A percentile compares a stretch with the other conserved stretches of the same genome.
Evolutionary conservation across 306 rosid species (phyloP).

Genomic region (Acmispon strigosus): DNA sequence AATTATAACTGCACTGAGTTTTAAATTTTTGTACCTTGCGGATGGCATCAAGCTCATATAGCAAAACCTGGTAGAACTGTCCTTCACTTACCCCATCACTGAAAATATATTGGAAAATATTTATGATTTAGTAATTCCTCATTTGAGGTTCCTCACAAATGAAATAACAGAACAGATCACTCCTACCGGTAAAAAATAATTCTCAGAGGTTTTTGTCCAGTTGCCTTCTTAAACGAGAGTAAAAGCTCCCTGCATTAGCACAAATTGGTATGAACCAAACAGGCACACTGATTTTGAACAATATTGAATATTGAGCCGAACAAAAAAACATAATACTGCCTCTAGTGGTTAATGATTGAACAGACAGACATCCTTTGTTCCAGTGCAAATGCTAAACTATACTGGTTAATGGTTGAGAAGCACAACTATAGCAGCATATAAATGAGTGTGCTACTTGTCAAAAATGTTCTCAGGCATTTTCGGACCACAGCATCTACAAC

Average conservation of each 20-base stretch:
- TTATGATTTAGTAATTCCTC: background rate
- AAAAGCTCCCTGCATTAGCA: conserved; percentile 29
- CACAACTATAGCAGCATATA: too few species aligned
- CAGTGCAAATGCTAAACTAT: too few species aligned
- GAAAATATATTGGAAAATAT: background rate
- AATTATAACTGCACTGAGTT: background rate
- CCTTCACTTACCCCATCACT: conserved; percentile 56
- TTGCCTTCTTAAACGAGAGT: conserved; percentile 34
- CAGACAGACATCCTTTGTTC: background rate
- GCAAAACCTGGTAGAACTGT: conserved; percentile 53
- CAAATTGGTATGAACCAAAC: background rate
- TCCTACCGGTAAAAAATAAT: conserved; percentile 41
- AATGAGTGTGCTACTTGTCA: too few species aligned
- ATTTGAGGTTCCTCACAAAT: background rate
- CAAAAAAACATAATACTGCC: background rate
- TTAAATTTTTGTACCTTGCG: conserved; percentile 45
- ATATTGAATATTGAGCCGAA: background rate
- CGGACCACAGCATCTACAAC: too few species aligned
- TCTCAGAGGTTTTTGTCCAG: conserved; percentile 43
- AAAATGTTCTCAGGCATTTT: too few species aligned
- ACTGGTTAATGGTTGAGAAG: too few species aligned
- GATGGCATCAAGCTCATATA: conserved; percentile 65
- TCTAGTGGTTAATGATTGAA: background rate
- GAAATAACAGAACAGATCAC: background rate
- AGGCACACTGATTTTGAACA: background rate